These are phyloP conservation scores for Lachnellula hyalina DNA, from an alignment of 2,329 filamentous ascomycete genomes.

Conservation along the genomic window DNA sequence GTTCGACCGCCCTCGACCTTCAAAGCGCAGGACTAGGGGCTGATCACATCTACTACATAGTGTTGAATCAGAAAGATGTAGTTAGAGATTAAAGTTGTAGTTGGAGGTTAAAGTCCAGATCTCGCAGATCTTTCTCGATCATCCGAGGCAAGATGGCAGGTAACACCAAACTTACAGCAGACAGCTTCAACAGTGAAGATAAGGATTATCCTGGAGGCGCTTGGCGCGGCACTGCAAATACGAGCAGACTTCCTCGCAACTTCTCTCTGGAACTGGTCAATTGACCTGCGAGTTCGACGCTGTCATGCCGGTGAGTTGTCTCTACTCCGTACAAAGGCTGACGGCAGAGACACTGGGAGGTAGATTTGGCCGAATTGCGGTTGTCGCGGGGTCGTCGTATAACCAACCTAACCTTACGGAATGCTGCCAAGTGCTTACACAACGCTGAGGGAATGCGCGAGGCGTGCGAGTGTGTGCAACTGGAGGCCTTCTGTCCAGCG, in stretches of 20 bases:
- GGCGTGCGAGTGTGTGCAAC: neutral
- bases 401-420: too few species aligned
- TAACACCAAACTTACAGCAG: neutral
- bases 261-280: slow-evolving; percentile 15
- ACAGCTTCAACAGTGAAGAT: neutral
- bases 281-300: slow-evolving; percentile 14
- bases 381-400: neutral
- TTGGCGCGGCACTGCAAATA: neutral
- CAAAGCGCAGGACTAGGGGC: neutral
- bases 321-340: neutral
- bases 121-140: neutral
- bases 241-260: slow-evolving; percentile 1
- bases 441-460: neutral
- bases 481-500: neutral
- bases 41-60: neutral
- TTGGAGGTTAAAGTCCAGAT: neutral
- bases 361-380: neutral
- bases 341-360: neutral
- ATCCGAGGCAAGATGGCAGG: neutral
- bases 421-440: neutral
- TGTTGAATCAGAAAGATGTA: neutral
- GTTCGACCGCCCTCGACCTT: neutral
- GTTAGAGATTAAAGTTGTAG: neutral
- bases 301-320: slow-evolving; percentile 18
- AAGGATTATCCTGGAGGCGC: neutral